A percentile compares a stretch with the other conserved stretches of the same genome.
Evolutionary conservation across 2,329 filamentous ascomycete species (phyloP).

Genomic region (Pseudovirgaria hyperparasitica): DNA sequence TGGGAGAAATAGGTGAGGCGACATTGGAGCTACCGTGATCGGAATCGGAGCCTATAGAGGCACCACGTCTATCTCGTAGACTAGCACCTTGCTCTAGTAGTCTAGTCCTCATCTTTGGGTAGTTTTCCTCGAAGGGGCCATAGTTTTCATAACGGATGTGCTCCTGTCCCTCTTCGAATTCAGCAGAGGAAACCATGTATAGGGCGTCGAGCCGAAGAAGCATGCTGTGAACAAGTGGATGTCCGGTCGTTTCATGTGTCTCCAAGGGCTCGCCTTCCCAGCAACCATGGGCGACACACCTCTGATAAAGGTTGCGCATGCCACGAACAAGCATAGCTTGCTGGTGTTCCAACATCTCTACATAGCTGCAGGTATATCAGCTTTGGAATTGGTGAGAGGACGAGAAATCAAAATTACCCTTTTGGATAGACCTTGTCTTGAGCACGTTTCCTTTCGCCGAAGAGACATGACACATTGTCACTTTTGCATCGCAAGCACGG

Average conservation of each 20-base stretch:
- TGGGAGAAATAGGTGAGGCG: no score
- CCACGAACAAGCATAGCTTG: constrained; percentile 49
- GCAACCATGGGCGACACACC: constrained; percentile 36
- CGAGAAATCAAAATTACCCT: constrained; percentile 45
- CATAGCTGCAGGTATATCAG: constrained; percentile 32
- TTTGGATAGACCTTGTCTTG: constrained; percentile 58
- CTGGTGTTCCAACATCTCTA: constrained; percentile 56
- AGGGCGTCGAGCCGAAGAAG: constrained; percentile 46
- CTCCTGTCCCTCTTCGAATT: constrained; percentile 8
- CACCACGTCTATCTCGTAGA: constrained; percentile 38
- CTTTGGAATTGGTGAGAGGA: not conserved
- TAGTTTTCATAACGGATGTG: no score
- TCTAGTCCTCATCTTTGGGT: constrained; percentile 40
- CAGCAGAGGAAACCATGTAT: constrained; percentile 36
- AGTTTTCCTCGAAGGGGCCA: constrained; percentile 46
- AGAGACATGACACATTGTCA: constrained; percentile 53
- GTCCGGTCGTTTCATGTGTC: constrained; percentile 36
- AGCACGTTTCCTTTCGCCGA: constrained; percentile 52
- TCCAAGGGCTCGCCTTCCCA: constrained; percentile 44
- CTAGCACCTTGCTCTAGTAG: constrained; percentile 40
- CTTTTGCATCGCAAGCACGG: constrained; percentile 50
- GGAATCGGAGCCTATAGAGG: constrained; percentile 46
- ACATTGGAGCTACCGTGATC: no score
- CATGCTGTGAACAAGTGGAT: constrained; percentile 52
- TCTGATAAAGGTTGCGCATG: constrained; percentile 47